A percentile compares a stretch with the other conserved stretches of the same genome.
Conservation (phyloP, 768 basidiomycete genomes). For the Termitomyces sp. region DNA sequence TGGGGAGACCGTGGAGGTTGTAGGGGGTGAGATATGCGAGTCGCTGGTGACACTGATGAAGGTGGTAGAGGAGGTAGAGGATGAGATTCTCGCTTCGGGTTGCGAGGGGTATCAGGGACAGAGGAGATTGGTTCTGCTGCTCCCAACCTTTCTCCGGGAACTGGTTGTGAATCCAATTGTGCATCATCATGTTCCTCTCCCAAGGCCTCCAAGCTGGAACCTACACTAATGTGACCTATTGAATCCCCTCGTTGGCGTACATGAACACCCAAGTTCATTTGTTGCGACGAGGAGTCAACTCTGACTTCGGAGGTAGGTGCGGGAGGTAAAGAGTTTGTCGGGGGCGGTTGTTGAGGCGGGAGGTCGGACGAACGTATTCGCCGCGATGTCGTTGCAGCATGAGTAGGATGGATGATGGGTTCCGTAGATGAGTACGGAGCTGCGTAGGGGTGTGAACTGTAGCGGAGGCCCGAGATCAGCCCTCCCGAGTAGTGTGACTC, state of each 20-base stretch:
- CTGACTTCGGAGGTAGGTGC: conserved; percentile 42
- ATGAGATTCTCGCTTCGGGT: conserved; percentile 49
- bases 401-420: conserved; percentile 17
- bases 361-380: conserved; percentile 57
- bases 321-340: conserved; percentile 56
- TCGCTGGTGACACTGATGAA: conserved; percentile 29
- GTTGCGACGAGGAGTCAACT: conserved; percentile 26
- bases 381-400: conserved; percentile 37
- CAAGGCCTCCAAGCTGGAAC: conserved; percentile 59
- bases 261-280: conserved; percentile 31
- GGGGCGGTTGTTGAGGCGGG: conserved; percentile 66
- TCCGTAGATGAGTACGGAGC: conserved; percentile 37
- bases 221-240: conserved; percentile 50
- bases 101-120: conserved; percentile 40
- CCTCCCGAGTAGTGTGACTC: conserved; percentile 30
- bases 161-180: conserved; percentile 21
- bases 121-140: conserved; percentile 25
- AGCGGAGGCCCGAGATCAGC: conserved; percentile 28
- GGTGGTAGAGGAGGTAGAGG: conserved; percentile 68
- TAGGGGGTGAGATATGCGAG: conserved; percentile 21
- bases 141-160: conserved; percentile 25
- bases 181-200: conserved; percentile 55
- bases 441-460: conserved; percentile 47
- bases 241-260: conserved; percentile 46
- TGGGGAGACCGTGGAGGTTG: conserved; percentile 47